Percentiles rank a stretch among this genome's conserved stretches.
Conservation (phyloP, 805 yeast genomes). For the Barnettozyma populi region DNA sequence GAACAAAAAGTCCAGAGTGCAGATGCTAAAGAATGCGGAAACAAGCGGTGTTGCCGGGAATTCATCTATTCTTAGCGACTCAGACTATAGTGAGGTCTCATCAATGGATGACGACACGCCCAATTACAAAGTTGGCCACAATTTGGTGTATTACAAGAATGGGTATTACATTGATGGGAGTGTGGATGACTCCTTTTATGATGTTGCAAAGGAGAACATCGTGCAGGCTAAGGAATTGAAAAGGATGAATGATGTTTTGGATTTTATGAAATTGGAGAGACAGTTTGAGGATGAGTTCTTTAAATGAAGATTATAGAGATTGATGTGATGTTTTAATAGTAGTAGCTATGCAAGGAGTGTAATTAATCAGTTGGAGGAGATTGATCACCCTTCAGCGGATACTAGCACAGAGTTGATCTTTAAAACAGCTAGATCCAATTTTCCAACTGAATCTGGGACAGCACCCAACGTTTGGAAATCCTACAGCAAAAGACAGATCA, state of each 20-base stretch:
- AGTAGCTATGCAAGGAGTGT: too few species aligned
- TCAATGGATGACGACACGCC: constrained; percentile 24
- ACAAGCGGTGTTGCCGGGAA: constrained; percentile 6
- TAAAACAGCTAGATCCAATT: too few species aligned
- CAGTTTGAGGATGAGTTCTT: constrained; percentile 5
- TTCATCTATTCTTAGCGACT: constrained; percentile 13
- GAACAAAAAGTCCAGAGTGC: constrained; percentile 20
- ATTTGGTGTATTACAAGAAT: constrained; percentile 24
- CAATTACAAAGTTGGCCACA: constrained; percentile 19
- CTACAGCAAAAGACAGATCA: too few species aligned
- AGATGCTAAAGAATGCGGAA: constrained; percentile 13
- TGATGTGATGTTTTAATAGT: too few species aligned
- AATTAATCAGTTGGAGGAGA: too few species aligned
- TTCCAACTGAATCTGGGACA: too few species aligned
- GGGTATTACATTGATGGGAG: constrained; percentile 21
- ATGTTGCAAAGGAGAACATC: constrained; percentile 17
- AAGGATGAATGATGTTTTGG: constrained; percentile 18
- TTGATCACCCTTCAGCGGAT: too few species aligned
- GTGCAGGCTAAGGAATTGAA: constrained; percentile 19
- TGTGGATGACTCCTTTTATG: constrained; percentile 21
- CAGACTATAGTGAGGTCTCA: constrained; percentile 25
- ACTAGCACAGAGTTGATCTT: too few species aligned
- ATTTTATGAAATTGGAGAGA: constrained; percentile 22
- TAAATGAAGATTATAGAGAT: background rate
- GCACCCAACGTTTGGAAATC: too few species aligned